These are phyloP conservation scores for Paecilomyces sp. DNA, from an alignment of 2,329 filamentous ascomycete genomes.

Conservation along the genomic window DNA sequence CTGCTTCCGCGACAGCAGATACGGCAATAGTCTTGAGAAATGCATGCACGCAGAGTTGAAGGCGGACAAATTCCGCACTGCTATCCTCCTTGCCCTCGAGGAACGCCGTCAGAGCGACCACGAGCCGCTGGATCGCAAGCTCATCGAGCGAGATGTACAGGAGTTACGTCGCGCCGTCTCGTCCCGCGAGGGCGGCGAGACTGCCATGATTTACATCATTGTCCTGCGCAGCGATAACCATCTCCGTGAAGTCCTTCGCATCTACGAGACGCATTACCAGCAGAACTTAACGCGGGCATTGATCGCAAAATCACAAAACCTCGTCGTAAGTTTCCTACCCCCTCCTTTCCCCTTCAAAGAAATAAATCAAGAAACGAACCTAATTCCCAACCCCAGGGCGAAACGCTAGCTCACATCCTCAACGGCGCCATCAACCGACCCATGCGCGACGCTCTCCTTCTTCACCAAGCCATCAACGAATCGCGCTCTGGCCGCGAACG, in stretches of 20 bases:
- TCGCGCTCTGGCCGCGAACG: conserved; percentile 65
- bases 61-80: conserved; percentile 91
- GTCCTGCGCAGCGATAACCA: conserved; percentile 74
- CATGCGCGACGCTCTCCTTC: conserved; percentile 80
- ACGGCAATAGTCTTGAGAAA: conserved; percentile 67
- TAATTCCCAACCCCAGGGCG: conserved; percentile 55
- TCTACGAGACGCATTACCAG: conserved; percentile 66
- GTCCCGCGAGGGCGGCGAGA: conserved; percentile 73
- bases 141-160: conserved; percentile 65
- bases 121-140: conserved; percentile 54
- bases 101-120: conserved; percentile 76
- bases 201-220: conserved; percentile 77
- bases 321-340: conserved; percentile 63
- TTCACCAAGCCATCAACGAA: conserved; percentile 80
- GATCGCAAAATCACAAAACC: conserved; percentile 79
- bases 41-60: conserved; percentile 92
- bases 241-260: conserved; percentile 67
- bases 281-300: conserved; percentile 84
- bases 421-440: conserved; percentile 96
- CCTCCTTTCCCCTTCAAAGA: neutral
- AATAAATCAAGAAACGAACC: neutral
- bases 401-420: conserved; percentile 88
- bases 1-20: conserved; percentile 85
- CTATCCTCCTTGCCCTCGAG: conserved; percentile 75
- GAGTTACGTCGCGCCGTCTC: conserved; percentile 60